A percentile compares a stretch with the other conserved stretches of the same genome.
phyloP scores from a whole-genome alignment of 2,329 filamentous ascomycete species.

The Paramyrothecium roridum region DNA sequence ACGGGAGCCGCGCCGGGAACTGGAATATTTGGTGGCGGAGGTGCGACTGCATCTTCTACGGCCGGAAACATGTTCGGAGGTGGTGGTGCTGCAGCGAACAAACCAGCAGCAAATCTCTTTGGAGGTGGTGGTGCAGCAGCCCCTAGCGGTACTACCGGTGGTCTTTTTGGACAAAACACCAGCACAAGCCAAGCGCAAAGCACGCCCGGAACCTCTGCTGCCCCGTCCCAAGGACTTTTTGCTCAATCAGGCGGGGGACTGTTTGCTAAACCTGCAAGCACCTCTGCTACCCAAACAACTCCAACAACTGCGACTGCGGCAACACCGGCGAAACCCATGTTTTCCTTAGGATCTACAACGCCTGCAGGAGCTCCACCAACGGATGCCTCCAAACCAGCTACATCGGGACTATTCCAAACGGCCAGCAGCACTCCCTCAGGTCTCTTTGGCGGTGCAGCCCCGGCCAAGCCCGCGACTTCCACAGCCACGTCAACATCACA shows the following conservation, averaged over 20 bases:
- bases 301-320: conserved; percentile 24
- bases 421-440: conserved; percentile 10
- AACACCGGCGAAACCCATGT: conserved; percentile 42
- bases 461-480: conserved; percentile 14
- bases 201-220: not conserved
- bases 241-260: conserved; percentile 4
- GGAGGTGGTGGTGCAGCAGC: conserved; percentile 19
- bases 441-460: conserved; percentile 18
- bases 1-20: conserved; percentile 7
- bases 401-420: conserved; percentile 5
- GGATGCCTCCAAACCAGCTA: conserved; percentile 25
- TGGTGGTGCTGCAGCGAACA: conserved; percentile 12
- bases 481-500: conserved; percentile 4
- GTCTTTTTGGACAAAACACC: conserved; percentile 25
- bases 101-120: conserved; percentile 19
- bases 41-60: conserved; percentile 23
- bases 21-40: conserved; percentile 15
- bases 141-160: conserved; percentile 8
- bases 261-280: conserved; percentile 11
- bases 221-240: not conserved
- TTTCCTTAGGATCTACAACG: conserved; percentile 49
- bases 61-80: conserved; percentile 17
- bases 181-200: conserved; percentile 1
- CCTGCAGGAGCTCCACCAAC: conserved; percentile 53
- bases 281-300: conserved; percentile 19